A percentile compares a stretch with the other conserved stretches of the same genome.
phyloP scores from a whole-genome alignment of 2,329 filamentous ascomycete genomes.

The Diaporthe citrichinensis region DNA sequence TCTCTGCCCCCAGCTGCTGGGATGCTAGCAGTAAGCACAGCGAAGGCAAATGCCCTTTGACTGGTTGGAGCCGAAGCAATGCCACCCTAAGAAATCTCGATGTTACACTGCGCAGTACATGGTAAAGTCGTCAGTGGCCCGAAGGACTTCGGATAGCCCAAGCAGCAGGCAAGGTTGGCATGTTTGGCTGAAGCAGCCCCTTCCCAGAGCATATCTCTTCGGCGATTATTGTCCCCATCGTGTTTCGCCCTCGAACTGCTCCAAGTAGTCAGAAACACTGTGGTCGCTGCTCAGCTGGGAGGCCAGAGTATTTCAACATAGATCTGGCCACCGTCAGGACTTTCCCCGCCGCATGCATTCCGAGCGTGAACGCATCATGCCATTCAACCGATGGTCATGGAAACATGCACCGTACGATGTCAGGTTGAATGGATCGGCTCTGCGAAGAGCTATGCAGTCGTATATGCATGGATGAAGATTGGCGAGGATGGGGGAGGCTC shows the following conservation, averaged over 20 bases:
- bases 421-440: conserved; percentile 6
- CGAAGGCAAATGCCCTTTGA: conserved; percentile 33
- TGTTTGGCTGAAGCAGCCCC: conserved; percentile 12
- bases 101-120: conserved; percentile 37
- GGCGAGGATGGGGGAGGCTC: conserved; percentile 30
- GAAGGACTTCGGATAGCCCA: conserved; percentile 40
- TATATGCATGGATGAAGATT: conserved; percentile 31
- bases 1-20: conserved; percentile 22
- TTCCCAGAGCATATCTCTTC: conserved; percentile 11
- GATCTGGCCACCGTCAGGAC: background rate
- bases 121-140: conserved; percentile 32
- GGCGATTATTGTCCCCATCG: background rate
- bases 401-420: background rate
- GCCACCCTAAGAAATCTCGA: conserved; percentile 37
- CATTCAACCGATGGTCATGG: background rate
- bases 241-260: conserved; percentile 7
- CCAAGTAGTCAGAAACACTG: background rate
- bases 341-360: background rate
- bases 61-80: conserved; percentile 37
- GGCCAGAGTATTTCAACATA: background rate
- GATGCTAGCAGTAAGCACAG: conserved; percentile 35
- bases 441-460: conserved; percentile 23
- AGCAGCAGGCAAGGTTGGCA: conserved; percentile 25
- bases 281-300: background rate
- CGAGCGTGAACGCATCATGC: conserved; percentile 10